phyloP scores from a whole-genome alignment of 1,139 yeast species.

The Wickerhamiella infanticola region DNA sequence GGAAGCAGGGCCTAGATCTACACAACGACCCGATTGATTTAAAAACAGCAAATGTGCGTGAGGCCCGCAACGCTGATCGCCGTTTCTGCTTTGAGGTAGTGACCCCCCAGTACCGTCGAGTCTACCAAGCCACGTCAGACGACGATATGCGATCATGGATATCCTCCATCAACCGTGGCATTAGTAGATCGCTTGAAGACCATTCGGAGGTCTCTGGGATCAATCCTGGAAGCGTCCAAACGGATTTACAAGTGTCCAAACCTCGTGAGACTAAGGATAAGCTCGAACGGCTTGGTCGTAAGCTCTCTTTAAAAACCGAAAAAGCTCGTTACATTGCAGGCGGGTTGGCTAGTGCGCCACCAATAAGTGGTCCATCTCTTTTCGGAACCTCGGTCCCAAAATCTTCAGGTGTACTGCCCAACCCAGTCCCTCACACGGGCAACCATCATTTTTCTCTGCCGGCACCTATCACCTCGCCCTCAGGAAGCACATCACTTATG shows the following conservation, averaged over 20 bases:
- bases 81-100: conserved; percentile 60
- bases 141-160: conserved; percentile 63
- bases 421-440: not conserved
- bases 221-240: not conserved
- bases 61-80: conserved; percentile 31
- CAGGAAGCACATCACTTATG: not conserved
- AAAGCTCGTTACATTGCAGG: not conserved
- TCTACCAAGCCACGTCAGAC: conserved; percentile 62
- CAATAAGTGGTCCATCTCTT: not conserved
- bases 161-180: conserved; percentile 31
- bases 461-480: not conserved
- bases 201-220: not conserved
- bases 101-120: conserved; percentile 56
- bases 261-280: conserved; percentile 7
- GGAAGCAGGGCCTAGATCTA: conserved; percentile 56
- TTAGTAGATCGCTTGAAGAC: conserved; percentile 21
- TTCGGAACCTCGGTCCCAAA: not conserved
- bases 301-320: conserved; percentile 12
- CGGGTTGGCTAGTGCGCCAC: not conserved
- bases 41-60: conserved; percentile 52
- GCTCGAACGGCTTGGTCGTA: conserved; percentile 13
- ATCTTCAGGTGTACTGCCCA: not conserved
- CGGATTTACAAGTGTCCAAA: conserved; percentile 2
- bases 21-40: conserved; percentile 59
- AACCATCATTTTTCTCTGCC: not conserved